phyloP scores from a whole-genome alignment of 2,329 filamentous ascomycete species.

The Ophiostoma sp. region DNA sequence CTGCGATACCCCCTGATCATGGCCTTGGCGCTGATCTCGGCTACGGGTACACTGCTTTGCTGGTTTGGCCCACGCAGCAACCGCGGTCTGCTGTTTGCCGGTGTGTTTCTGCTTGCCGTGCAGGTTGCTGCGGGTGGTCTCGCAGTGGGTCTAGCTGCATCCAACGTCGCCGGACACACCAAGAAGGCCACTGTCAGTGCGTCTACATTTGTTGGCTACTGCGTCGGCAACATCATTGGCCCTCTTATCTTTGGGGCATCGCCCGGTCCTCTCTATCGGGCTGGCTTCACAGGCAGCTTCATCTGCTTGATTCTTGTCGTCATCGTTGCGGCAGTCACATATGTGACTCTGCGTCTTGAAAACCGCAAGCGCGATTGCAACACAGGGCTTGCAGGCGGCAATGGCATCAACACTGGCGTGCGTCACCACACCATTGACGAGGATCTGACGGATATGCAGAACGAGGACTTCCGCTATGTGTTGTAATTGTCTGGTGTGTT shows the following conservation, averaged over 20 bases:
- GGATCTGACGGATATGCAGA: not conserved
- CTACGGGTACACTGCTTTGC: not conserved
- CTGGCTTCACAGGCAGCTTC: not conserved
- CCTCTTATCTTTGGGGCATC: not conserved
- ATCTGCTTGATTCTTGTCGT: not conserved
- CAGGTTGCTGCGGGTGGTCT: not conserved
- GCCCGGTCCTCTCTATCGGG: not conserved
- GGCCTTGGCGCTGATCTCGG: not conserved
- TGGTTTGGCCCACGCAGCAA: not conserved
- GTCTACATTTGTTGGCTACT: not conserved
- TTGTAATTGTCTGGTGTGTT: not conserved
- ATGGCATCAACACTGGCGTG: not conserved
- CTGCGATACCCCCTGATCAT: not conserved
- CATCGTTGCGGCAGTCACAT: not conserved
- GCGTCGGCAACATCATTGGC: not conserved
- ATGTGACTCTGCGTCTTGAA: not conserved
- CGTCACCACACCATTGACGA: not conserved
- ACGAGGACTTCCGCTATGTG: not conserved
- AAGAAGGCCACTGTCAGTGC: not conserved
- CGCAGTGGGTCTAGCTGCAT: not conserved
- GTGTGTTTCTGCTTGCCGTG: not conserved
- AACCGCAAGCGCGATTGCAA: not conserved
- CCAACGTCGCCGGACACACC: not conserved
- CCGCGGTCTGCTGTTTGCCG: not conserved
- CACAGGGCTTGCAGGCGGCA: not conserved